Percentiles rank a stretch among this genome's conserved stretches.
Conservation (phyloP, 805 yeast species). For the Vanderwaltozyma yarrowii region DNA sequence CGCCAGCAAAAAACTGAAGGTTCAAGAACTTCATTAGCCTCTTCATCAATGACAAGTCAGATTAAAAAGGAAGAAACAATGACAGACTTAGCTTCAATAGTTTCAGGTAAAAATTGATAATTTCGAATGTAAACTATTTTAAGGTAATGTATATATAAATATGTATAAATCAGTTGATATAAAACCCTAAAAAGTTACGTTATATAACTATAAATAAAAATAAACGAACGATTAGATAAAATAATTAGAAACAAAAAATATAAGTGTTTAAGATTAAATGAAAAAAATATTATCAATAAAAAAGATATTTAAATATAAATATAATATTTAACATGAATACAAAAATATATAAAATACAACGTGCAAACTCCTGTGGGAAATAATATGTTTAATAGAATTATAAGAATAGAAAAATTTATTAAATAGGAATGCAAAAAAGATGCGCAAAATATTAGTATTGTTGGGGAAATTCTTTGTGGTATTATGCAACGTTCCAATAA, state of each 20-base stretch:
- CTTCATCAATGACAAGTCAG: conserved; percentile 8
- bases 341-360: conserved; percentile 3
- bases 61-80: conserved; percentile 43
- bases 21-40: conserved; percentile 13
- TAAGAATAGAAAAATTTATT: conserved; percentile 1
- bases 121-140: too few relatives aligned
- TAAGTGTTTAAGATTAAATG: too few relatives aligned
- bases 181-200: too few relatives aligned
- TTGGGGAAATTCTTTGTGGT: not conserved
- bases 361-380: conserved; percentile 1
- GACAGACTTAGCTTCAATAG: conserved; percentile 42
- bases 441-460: conserved; percentile 4
- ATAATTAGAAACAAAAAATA: too few relatives aligned
- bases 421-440: conserved; percentile 3
- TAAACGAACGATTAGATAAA: not conserved
- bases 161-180: too few relatives aligned
- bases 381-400: not conserved
- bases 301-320: not conserved
- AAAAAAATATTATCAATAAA: not conserved
- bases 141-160: too few relatives aligned
- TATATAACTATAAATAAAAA: too few relatives aligned
- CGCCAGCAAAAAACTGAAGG: conserved; percentile 15
- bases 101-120: conserved; percentile 21
- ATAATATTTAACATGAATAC: not conserved
- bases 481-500: not conserved